Evolutionary conservation across 352 stramenopile genomes (phyloP).

Genomic region (Pythium sukuiense): DNA sequence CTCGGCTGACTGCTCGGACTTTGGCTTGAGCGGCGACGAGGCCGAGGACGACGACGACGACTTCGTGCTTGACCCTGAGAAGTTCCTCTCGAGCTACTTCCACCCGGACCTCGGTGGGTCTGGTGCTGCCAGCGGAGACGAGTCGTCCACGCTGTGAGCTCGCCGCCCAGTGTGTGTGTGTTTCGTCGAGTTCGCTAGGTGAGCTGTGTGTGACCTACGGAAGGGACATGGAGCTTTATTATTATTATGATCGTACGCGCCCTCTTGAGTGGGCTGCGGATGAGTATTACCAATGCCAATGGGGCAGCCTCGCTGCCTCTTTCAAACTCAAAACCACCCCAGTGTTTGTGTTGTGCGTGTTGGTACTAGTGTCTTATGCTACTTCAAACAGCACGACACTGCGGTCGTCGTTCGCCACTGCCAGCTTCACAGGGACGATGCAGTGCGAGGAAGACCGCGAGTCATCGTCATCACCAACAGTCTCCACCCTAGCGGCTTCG

Average conservation of each 20-base stretch:
- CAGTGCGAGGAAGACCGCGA: neutral
- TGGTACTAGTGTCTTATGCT: neutral
- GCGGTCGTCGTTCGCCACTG: constrained; percentile 52
- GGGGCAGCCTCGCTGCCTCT: constrained; percentile 15
- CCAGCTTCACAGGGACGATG: constrained; percentile 54
- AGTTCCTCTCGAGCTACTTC: constrained; percentile 88
- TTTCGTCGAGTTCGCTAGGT: constrained; percentile 18
- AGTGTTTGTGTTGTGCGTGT: neutral
- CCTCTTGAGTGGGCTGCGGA: constrained; percentile 1
- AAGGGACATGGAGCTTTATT: constrained; percentile 33
- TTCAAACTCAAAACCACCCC: neutral
- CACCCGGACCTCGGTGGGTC: constrained; percentile 26
- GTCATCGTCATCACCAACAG: neutral
- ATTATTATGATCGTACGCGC: constrained; percentile 31
- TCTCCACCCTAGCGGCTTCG: neutral
- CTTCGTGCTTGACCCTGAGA: constrained; percentile 85
- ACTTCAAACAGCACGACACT: constrained; percentile 72
- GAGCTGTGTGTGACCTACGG: constrained; percentile 24
- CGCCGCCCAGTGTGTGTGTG: constrained; percentile 6
- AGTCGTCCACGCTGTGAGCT: neutral
- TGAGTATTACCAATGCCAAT: constrained; percentile 14
- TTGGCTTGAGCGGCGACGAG: constrained; percentile 42
- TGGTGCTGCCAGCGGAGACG: neutral
- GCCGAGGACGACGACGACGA: constrained; percentile 73
- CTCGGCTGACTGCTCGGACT: constrained; percentile 29